Evolutionary conservation across 2,329 filamentous ascomycete species (phyloP).

Genomic region (Talaromyces sp.): DNA sequence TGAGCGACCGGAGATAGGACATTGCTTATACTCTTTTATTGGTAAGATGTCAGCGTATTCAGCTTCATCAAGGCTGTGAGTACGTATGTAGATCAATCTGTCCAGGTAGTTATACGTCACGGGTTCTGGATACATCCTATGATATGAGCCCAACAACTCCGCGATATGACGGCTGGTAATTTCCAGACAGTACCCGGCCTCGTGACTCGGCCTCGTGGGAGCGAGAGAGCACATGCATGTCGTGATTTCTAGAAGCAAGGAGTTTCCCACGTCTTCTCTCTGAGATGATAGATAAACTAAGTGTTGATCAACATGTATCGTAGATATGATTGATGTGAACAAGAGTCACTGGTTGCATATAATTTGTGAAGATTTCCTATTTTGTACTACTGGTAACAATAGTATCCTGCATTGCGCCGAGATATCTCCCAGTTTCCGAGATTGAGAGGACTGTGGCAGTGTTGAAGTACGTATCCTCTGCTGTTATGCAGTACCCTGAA

Average conservation of each 20-base stretch:
- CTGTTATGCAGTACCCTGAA: neutral
- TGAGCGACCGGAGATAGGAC: neutral
- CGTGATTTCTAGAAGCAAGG: constrained; percentile 5
- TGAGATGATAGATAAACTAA: neutral
- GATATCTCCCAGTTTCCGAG: neutral
- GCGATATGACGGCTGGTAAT: neutral
- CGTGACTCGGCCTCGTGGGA: constrained; percentile 5
- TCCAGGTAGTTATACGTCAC: neutral
- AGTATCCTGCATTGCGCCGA: neutral
- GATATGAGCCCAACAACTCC: neutral
- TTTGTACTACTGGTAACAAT: neutral
- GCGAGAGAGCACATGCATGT: constrained; percentile 2
- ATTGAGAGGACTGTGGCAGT: neutral
- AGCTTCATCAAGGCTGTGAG: neutral
- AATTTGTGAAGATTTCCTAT: neutral
- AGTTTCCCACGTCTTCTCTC: neutral
- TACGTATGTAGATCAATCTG: neutral
- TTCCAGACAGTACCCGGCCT: constrained; percentile 1
- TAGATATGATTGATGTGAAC: constrained; percentile 3
- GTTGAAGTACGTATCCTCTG: neutral
- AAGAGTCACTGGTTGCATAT: neutral
- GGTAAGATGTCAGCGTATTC: neutral
- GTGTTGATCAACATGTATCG: neutral
- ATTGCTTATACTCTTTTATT: neutral
- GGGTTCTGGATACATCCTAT: neutral